Conservation (phyloP, 257 asterid genomes). For the Echium plantagineum region DNA sequence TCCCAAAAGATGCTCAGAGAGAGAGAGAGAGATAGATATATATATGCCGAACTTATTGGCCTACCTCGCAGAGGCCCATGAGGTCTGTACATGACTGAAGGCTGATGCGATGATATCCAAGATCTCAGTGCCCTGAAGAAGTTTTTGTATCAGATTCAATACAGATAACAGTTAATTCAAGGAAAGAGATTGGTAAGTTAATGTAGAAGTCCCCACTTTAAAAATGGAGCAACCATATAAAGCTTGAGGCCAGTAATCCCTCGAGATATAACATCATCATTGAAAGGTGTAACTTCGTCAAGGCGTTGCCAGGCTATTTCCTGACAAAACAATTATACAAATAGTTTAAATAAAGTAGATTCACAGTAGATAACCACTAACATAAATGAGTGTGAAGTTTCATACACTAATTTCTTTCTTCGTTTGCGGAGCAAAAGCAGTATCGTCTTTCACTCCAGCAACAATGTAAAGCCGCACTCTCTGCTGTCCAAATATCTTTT, state of each 20-base stretch:
- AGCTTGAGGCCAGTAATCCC: slow-evolving; percentile 68
- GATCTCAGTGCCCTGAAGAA: slow-evolving; percentile 53
- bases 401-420: slow-evolving; percentile 89
- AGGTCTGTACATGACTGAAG: slow-evolving; percentile 45
- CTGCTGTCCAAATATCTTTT: slow-evolving; percentile 78
- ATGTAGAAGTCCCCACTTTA: slow-evolving; percentile 39
- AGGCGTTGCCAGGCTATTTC: slow-evolving; percentile 94
- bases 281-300: slow-evolving; percentile 64
- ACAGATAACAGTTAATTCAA: background rate
- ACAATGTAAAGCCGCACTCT: slow-evolving; percentile 77
- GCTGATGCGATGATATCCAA: slow-evolving; percentile 66
- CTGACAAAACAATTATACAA: slow-evolving; percentile 20
- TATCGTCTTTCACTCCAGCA: slow-evolving; percentile 67
- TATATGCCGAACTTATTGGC: background rate
- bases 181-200: slow-evolving; percentile 1
- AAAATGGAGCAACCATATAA: slow-evolving; percentile 86
- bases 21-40: background rate
- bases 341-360: background rate
- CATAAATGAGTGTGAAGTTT: slow-evolving; percentile 4
- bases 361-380: background rate
- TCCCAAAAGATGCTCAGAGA: background rate
- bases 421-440: slow-evolving; percentile 72
- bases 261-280: slow-evolving; percentile 71
- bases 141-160: slow-evolving; percentile 1
- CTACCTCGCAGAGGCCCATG: slow-evolving; percentile 55